Base-by-base conservation (phyloP, 768 basidiomycete genomes). In the Boletus eberwhitei region DNA sequence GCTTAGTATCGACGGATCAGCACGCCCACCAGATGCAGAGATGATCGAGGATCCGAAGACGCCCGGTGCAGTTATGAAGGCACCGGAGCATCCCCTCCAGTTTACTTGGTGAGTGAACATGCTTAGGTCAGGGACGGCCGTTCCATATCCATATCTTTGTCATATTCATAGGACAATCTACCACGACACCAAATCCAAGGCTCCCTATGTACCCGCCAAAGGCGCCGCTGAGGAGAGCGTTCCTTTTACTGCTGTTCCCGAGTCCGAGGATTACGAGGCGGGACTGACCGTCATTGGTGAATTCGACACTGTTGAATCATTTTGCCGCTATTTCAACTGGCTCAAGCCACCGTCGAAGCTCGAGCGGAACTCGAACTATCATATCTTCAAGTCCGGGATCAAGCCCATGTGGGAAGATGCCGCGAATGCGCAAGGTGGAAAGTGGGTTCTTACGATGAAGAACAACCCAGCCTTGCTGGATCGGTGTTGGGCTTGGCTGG, bases 331-430 rank as follows among this genome's bases (percentile, higher is more conserved):
- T 74, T 90, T 92, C 79, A 93, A 93, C 73, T 93, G 91, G 91
- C 85, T 93, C 58, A 93, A 93, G 71, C 88, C 89, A 0, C 94
- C 94, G 12, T 92, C 90, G 34, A 83, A 85, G 64, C 82, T 96
- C 34, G 90, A 93, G 63, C 85, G 85, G 64, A 93, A 92, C 73
- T 88, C 88, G 43, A 98, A 97, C 73, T 94, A 96, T 64, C 94
- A 98, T 67, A 79, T 98, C 52, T 97, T 98, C 83, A 96, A 96
- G 74, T 79, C 84, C 21, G 90, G 90, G 17, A 94, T 94, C 76
- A 92, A 93, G 67, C 92, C 92, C 14, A 96, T 97, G 94, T 97
- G 93, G 93, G 94, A 96, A 74, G 94, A 96, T 69, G 82, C 83
- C 31, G 90, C 92, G 50, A 97, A 97, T 65, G 88, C 90, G 24